A percentile compares a stretch with the other conserved stretches of the same genome.
Conservation (phyloP, 108 stramenopile species). For the Licmophora abbreviata region DNA sequence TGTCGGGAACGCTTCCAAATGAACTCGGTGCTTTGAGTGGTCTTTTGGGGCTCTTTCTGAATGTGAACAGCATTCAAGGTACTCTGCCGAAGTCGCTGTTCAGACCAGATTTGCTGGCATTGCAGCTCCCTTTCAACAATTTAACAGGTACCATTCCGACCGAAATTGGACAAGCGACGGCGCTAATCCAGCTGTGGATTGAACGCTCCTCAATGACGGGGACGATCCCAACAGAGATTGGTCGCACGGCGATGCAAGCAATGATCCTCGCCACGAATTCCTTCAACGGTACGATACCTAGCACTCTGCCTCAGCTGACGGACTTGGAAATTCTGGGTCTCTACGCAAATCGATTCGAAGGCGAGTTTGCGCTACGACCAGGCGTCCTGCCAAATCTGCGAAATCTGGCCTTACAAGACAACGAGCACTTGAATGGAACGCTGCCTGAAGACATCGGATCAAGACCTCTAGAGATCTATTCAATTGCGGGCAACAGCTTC, state of each 20-base stretch:
- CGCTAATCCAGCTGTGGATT: conserved; percentile 34
- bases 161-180: conserved; percentile 33
- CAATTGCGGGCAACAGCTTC: background rate
- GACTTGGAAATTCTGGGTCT: conserved; percentile 1
- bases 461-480: background rate
- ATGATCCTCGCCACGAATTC: conserved; percentile 43
- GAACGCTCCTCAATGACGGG: conserved; percentile 27
- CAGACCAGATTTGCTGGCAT: conserved; percentile 37
- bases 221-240: conserved; percentile 25
- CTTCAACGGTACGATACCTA: conserved; percentile 14
- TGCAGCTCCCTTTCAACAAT: conserved; percentile 8
- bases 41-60: conserved; percentile 27
- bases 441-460: conserved; percentile 20
- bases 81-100: conserved; percentile 16
- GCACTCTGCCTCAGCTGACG: conserved; percentile 1
- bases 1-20: conserved; percentile 29
- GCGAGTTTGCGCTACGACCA: conserved; percentile 11
- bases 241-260: conserved; percentile 34
- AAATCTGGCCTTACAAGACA: conserved; percentile 30
- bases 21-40: conserved; percentile 19
- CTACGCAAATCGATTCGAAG: conserved; percentile 1
- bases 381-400: conserved; percentile 13
- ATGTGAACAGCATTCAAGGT: conserved; percentile 31
- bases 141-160: conserved; percentile 38
- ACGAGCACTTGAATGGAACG: conserved; percentile 30